A percentile compares a stretch with the other conserved stretches of the same genome.
These are phyloP conservation scores for Bolboschoenus planiculmis DNA, from an alignment of 176 grass and related monocot genomes.

Conservation along the genomic window DNA sequence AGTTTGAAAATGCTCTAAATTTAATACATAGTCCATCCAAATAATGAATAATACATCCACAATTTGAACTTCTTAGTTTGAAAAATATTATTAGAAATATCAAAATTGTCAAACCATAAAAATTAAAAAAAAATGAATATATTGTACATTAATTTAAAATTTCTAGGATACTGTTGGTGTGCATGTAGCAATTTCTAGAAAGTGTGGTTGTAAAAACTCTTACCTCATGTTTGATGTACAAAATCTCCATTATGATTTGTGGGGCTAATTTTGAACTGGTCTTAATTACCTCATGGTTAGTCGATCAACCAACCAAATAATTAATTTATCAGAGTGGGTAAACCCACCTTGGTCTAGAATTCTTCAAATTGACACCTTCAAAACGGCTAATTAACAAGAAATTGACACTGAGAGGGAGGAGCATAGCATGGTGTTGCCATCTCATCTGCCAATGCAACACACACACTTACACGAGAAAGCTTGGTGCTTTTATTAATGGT, in stretches of 20 bases:
- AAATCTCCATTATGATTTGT: neutral
- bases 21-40: neutral
- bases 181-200: neutral
- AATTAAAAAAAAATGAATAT: too few relatives aligned
- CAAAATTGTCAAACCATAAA: neutral
- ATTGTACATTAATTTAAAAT: too few relatives aligned
- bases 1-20: neutral
- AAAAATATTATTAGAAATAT: neutral
- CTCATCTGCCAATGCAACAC: neutral
- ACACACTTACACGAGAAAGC: slow-evolving; percentile 3
- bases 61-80: neutral
- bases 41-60: neutral
- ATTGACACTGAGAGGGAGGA: neutral
- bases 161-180: neutral
- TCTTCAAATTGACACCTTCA: slow-evolving; percentile 6
- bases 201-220: neutral
- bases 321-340: slow-evolving; percentile 10
- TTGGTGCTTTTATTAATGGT: neutral
- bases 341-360: neutral
- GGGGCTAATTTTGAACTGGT: neutral
- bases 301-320: slow-evolving; percentile 23
- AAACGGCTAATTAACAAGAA: neutral
- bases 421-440: neutral
- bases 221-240: neutral
- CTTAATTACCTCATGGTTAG: slow-evolving; percentile 12